phyloP scores from a whole-genome alignment of 2,329 filamentous ascomycete genomes.

The Alternaria ethzedia region DNA sequence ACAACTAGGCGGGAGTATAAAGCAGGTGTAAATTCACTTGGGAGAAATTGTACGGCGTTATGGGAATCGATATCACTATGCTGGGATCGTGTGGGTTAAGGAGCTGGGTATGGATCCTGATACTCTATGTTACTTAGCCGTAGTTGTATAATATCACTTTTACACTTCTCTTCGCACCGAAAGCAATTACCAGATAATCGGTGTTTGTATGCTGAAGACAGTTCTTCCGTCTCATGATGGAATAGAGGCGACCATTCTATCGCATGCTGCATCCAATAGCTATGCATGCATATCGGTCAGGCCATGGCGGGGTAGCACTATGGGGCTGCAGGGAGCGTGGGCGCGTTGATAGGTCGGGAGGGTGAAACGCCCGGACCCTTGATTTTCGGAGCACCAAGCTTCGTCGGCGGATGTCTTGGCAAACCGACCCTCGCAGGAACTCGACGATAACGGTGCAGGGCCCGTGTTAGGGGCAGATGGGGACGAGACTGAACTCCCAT shows the following conservation, averaged over 20 bases:
- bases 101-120: not conserved
- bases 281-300: constrained; percentile 5
- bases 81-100: not conserved
- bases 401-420: constrained; percentile 28
- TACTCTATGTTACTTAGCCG: not conserved
- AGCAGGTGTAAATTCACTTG: not conserved
- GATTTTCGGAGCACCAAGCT: constrained; percentile 14
- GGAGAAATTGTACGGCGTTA: not conserved
- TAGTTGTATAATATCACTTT: not conserved
- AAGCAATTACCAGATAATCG: too few relatives aligned
- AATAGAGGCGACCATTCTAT: not conserved
- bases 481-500: not conserved
- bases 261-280: not conserved
- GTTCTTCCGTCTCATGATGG: not conserved
- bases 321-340: constrained; percentile 16
- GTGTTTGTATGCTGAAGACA: too few relatives aligned
- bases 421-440: constrained; percentile 51
- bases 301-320: constrained; percentile 24
- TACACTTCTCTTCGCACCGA: not conserved
- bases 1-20: constrained; percentile 68
- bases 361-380: constrained; percentile 16
- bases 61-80: not conserved
- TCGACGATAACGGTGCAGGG: constrained; percentile 23
- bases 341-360: constrained; percentile 15
- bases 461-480: not conserved